Conservation (phyloP, 1,284 basidiomycete species). For the Marasmius oreades region DNA sequence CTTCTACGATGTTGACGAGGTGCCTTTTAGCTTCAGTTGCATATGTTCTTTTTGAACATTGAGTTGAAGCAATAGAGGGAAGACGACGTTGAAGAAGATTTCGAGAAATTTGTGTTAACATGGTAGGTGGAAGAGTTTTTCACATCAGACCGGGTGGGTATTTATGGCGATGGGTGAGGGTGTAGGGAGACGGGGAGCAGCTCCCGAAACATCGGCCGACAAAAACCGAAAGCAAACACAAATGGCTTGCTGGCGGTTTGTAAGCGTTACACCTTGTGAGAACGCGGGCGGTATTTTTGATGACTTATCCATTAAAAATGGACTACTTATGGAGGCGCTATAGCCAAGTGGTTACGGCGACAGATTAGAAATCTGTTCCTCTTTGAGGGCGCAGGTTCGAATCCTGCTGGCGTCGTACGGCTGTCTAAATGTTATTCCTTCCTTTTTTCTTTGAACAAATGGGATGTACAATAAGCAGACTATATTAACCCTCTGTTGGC, state of each 20-base stretch:
- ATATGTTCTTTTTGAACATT: not conserved
- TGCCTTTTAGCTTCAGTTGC: slow-evolving; percentile 24
- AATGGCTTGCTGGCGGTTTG: not conserved
- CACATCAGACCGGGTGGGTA: not conserved
- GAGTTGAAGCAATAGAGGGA: not conserved
- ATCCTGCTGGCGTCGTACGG: slow-evolving; percentile 64
- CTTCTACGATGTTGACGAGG: slow-evolving; percentile 80
- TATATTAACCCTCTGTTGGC: too few relatives aligned
- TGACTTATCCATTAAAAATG: too few relatives aligned
- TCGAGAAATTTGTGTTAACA: not conserved
- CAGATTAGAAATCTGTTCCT: slow-evolving; percentile 51
- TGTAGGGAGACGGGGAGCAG: not conserved
- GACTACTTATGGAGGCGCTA: too few relatives aligned
- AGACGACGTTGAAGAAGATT: not conserved
- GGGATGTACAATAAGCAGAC: not conserved
- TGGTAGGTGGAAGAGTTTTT: not conserved
- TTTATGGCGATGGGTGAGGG: not conserved
- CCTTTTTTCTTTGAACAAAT: not conserved
- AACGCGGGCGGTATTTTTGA: too few relatives aligned
- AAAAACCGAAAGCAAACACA: not conserved
- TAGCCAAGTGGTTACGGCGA: slow-evolving; percentile 55
- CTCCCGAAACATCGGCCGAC: not conserved
- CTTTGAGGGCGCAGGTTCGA: slow-evolving; percentile 70
- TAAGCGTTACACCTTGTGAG: too few relatives aligned
- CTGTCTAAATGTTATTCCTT: slow-evolving; percentile 9